Evolutionary conservation across 345 rosid species (phyloP).

Genomic region (Moringa oleifera): DNA sequence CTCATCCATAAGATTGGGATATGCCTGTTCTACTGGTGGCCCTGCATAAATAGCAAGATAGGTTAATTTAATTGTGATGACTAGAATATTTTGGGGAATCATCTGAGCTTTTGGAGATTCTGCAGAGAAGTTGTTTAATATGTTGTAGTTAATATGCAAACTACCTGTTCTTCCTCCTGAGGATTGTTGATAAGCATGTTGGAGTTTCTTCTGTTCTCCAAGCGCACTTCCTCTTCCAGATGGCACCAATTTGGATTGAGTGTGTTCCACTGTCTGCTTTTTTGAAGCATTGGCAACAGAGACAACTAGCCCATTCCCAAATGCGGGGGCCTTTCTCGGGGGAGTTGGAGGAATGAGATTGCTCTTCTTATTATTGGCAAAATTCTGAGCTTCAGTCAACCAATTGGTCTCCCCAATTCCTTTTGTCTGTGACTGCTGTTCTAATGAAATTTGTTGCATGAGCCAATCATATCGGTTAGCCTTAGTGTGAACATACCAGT

Average conservation of each 20-base stretch:
- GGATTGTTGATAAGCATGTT: conserved; percentile 14
- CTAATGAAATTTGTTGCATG: conserved; percentile 13
- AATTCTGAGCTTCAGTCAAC: conserved; percentile 15
- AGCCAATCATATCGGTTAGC: conserved; percentile 15
- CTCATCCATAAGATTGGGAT: conserved; percentile 39
- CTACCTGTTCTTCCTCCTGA: conserved; percentile 37
- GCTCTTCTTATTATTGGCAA: conserved; percentile 17
- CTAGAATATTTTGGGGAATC: conserved; percentile 11
- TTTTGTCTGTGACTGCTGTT: conserved; percentile 9
- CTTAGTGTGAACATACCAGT: conserved; percentile 8
- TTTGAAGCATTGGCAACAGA: conserved; percentile 18
- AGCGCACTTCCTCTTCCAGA: conserved; percentile 19
- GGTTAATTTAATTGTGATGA: conserved; percentile 3
- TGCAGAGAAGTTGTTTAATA: conserved; percentile 12
- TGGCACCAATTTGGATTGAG: conserved; percentile 20
- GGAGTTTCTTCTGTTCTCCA: conserved; percentile 22
- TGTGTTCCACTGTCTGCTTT: conserved; percentile 20
- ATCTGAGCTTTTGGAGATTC: conserved; percentile 13
- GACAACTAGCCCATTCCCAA: conserved; percentile 17
- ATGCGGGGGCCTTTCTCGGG: conserved; percentile 23
- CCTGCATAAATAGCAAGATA: conserved; percentile 30
- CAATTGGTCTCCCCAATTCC: conserved; percentile 13
- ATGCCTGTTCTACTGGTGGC: conserved; percentile 22
- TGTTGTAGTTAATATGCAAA: conserved; percentile 16
- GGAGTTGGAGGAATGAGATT: conserved; percentile 27